Evolutionary conservation across 305 asterid species (phyloP), one percentile per base, ranked within the genome.

Genomic region (Fraxinus dipetala): DNA sequence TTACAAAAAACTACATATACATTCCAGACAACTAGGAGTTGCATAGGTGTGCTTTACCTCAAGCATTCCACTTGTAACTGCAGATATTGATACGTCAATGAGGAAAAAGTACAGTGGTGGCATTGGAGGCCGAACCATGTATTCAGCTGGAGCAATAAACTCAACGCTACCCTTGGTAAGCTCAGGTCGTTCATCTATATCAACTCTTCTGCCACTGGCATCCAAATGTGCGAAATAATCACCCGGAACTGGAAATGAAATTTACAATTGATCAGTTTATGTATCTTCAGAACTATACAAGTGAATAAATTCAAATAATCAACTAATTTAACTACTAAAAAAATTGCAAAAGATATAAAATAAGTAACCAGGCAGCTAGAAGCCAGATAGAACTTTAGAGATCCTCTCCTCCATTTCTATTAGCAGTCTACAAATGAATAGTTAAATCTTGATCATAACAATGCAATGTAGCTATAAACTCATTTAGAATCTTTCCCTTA

Each of bases 111-210:
- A 96, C 76, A 90, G 82, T 40, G 99, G 99, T 3, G 98, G 99
- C 98, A 96, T 96, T 43, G 99, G 99, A 84, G 98, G 97, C 69
- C 99, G 98, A 87, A 96, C 92, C 99, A 96, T 96, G 88, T 96
- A 96, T 78, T 96, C 99, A 81, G 98, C 92, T 75, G 98, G 98
- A 77, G 99, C 99, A 82, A 96, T 89, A 86, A 90, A 93, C 81
- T 96, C 99, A 78, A 94, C 98, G 78, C 95, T 94, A 20, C 99
- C 99, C 90, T 94, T 90, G 16, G 87, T 86, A 77, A 96, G 98
- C 87, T 96, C 99, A 81, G 98, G 99, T 83, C 98, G 89, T 85
- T 91, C 98, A 84, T 96, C 98, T 90, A 96, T 79, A 87, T 96
- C 99, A 80, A 87, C 86, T 87, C 99, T 90, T 89, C 90, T 89